Base-by-base conservation (phyloP, 805 yeast species). In the Metschnikowia similis region DNA sequence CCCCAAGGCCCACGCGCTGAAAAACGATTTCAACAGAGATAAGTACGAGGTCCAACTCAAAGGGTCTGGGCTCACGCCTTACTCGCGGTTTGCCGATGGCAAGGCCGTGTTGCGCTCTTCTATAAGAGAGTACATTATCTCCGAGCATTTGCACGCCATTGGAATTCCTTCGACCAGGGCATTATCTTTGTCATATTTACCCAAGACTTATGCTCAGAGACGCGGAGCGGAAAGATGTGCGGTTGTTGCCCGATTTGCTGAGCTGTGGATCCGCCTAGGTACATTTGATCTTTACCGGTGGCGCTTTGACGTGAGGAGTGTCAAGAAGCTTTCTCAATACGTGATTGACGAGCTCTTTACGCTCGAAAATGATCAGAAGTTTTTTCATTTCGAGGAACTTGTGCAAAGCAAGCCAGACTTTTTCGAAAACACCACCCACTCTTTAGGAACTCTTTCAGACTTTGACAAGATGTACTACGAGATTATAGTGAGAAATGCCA, bases 1-100 rank as follows among this genome's bases (percentile, higher is more conserved):
- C 0, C 74, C 76, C 6, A 82, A 80, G 56, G 48, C 38, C 28
- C 14, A 28, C n/a, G 47, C 32, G 35, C 45, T 48, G 5, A 26
- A 48, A 4, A 36, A 35, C n/a, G 39, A 27, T 7, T 5, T 39
- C 7, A 74, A 79, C 17, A 66, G 77, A 6, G 57, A 60, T 27
- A 64, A 67, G 34, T 84, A 76, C 58, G 92, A 85, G 55, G 56
- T 92, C 2, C 98, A 92, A 68, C 68, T 92, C 54, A 92, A 92
- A 69, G 99, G 99, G 0, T 82, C 94, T 3, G 99, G 99, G 0
- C 72, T 80, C 56, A 92, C 98, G 0, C 97, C 98, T 1, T 92
- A 78, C 65, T 87, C 96, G 0, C 77, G 99, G 52, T 92, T 91
- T 74, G 98, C 97, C 0, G 99, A 92, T 68, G 99, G 99, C 4